phyloP scores from a whole-genome alignment of 768 basidiomycete species.

The Boletus edulis region DNA sequence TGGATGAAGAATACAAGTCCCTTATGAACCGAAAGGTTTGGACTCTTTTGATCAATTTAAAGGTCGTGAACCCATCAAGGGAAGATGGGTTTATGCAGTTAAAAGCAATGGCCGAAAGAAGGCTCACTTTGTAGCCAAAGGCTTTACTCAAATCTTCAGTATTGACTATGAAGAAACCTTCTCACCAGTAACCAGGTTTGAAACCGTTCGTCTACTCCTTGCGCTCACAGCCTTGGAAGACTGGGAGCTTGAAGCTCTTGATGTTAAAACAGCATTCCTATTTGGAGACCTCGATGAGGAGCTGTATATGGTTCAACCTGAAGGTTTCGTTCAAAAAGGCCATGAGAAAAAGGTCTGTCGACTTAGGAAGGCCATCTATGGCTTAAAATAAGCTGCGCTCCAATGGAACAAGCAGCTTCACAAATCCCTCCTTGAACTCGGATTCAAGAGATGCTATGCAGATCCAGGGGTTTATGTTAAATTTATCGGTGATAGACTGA shows the following conservation, averaged over 20 bases:
- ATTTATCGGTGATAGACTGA: background rate
- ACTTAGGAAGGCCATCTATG: background rate
- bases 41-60: background rate
- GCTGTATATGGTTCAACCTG: background rate
- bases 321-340: background rate
- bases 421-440: background rate
- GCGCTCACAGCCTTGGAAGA: background rate
- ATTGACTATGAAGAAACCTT: background rate
- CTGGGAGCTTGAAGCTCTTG: background rate
- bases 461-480: background rate
- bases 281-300: background rate
- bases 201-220: background rate
- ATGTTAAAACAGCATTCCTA: background rate
- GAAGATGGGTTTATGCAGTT: background rate
- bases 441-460: background rate
- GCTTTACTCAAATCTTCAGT: background rate
- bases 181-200: background rate
- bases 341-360: background rate
- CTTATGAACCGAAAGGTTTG: background rate
- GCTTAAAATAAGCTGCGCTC: background rate
- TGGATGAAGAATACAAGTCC: no score
- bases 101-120: background rate
- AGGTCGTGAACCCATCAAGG: background rate
- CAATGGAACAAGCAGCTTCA: background rate
- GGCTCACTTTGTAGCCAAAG: background rate